Conservation (phyloP, 2,329 filamentous ascomycete species). For the Aspergillus jensenii region DNA sequence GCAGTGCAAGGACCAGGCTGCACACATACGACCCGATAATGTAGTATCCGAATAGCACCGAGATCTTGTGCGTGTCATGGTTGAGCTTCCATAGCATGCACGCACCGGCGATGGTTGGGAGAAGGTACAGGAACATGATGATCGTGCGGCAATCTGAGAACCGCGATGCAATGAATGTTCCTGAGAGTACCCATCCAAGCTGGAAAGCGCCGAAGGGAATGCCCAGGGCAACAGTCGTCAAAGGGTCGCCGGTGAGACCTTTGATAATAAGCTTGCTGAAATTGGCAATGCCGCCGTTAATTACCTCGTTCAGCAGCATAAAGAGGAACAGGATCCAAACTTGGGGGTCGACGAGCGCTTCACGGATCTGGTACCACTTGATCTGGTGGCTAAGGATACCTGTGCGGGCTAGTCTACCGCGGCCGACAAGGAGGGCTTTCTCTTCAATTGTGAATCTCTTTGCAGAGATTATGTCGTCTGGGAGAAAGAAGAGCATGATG, state of each 20-base stretch:
- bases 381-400: constrained; percentile 51
- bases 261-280: constrained; percentile 57
- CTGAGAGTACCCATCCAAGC: constrained; percentile 52
- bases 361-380: constrained; percentile 50
- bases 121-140: constrained; percentile 54
- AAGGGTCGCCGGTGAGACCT: constrained; percentile 45
- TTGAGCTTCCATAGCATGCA: constrained; percentile 53
- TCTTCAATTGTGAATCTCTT: constrained; percentile 46
- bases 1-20: constrained; percentile 54
- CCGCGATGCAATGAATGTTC: constrained; percentile 53
- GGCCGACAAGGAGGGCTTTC: constrained; percentile 44
- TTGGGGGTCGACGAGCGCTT: constrained; percentile 48
- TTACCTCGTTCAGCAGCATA: constrained; percentile 53
- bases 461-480: constrained; percentile 44
- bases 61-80: constrained; percentile 40
- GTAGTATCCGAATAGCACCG: constrained; percentile 55
- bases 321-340: constrained; percentile 49
- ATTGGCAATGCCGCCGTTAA: constrained; percentile 54
- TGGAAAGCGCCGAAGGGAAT: constrained; percentile 58
- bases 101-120: constrained; percentile 53
- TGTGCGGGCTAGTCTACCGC: constrained; percentile 22
- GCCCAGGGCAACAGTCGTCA: constrained; percentile 52
- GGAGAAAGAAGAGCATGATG: constrained; percentile 43
- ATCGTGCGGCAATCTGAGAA: constrained; percentile 52
- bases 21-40: constrained; percentile 51